phyloP scores from a whole-genome alignment of 1,284 basidiomycete genomes.

The Leccinum pseudoinsigne region DNA sequence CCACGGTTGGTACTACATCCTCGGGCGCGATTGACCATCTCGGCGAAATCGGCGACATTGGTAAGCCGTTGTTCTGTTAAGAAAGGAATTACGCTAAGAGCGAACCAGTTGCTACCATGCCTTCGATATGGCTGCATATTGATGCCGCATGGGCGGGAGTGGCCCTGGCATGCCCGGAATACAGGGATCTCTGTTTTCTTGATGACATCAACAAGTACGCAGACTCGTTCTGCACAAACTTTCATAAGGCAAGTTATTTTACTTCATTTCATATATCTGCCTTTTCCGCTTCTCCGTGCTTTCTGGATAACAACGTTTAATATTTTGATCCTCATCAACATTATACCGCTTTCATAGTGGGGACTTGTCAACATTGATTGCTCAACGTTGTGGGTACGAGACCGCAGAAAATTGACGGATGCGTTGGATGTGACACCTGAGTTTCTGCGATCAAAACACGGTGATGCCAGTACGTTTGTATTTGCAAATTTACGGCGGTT shows the following conservation, averaged over 20 bases:
- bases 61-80: slow-evolving; percentile 38
- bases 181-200: slow-evolving; percentile 60
- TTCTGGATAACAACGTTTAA: not conserved
- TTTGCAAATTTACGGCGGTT: not conserved
- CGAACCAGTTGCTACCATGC: slow-evolving; percentile 45
- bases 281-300: not conserved
- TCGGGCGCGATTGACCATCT: slow-evolving; percentile 88
- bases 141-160: slow-evolving; percentile 94
- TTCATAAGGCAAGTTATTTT: slow-evolving; percentile 72
- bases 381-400: slow-evolving; percentile 77
- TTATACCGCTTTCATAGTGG: slow-evolving; percentile 49
- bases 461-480: slow-evolving; percentile 57
- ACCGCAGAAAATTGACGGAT: slow-evolving; percentile 72
- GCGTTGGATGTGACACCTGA: slow-evolving; percentile 90
- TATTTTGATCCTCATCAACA: not conserved
- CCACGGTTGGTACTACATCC: slow-evolving; percentile 89
- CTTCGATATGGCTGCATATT: slow-evolving; percentile 84
- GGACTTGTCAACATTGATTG: slow-evolving; percentile 91
- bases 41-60: slow-evolving; percentile 69
- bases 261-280: not conserved
- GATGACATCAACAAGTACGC: slow-evolving; percentile 77
- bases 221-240: slow-evolving; percentile 87
- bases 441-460: slow-evolving; percentile 75
- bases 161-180: slow-evolving; percentile 78
- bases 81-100: not conserved